Conservation (phyloP, 441 rosid genomes). For the Bruguiera hainesii region DNA sequence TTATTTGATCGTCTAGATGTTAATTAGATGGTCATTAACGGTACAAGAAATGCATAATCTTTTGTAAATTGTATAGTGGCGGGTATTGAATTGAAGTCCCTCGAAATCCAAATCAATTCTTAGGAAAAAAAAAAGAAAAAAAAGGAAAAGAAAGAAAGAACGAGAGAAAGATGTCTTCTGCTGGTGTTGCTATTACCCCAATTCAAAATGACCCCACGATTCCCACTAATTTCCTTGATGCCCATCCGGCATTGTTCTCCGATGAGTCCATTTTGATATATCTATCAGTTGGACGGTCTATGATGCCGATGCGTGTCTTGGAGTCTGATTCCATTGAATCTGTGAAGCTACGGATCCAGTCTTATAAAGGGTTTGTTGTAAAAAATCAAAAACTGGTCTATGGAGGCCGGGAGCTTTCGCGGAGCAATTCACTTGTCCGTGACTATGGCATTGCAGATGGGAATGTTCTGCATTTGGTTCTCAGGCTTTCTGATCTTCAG, state of each 20-base stretch:
- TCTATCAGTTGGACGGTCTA: conserved; percentile 35
- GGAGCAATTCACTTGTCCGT: conserved; percentile 66
- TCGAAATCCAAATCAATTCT: conserved; percentile 1
- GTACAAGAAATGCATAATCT: conserved; percentile 6
- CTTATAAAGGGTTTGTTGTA: conserved; percentile 60
- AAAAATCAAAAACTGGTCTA: conserved; percentile 76
- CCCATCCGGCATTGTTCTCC: conserved; percentile 17
- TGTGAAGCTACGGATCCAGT: conserved; percentile 66
- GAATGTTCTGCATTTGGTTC: conserved; percentile 71
- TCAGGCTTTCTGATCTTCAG: conserved; percentile 73
- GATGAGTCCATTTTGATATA: conserved; percentile 57
- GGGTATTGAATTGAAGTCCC: conserved; percentile 5
- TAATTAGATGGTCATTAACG: background rate
- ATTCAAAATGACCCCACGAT: conserved; percentile 36
- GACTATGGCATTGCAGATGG: conserved; percentile 76
- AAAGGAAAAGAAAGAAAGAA: background rate
- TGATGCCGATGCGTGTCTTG: conserved; percentile 55
- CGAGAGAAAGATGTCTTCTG: conserved; percentile 41
- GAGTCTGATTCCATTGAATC: conserved; percentile 67
- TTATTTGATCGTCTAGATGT: background rate
- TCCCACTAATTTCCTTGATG: conserved; percentile 24
- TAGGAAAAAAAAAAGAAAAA: background rate
- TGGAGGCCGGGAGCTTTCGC: conserved; percentile 63
- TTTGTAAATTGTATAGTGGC: conserved; percentile 8
- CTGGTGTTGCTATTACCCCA: conserved; percentile 47